phyloP scores from a whole-genome alignment of 176 grass and related monocot species.

The Oryza nivara region DNA sequence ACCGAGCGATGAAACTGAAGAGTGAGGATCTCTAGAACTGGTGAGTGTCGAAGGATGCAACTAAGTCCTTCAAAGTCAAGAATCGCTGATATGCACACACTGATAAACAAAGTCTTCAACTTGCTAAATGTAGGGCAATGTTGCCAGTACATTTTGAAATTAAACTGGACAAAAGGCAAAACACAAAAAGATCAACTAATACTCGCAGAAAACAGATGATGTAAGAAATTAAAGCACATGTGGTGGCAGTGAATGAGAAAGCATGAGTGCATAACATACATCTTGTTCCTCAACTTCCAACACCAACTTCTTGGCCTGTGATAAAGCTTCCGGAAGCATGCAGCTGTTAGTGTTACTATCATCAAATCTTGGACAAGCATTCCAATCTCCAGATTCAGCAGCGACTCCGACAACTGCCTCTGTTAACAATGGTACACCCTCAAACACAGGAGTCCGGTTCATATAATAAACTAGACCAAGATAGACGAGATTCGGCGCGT shows the following conservation, averaged over 20 bases:
- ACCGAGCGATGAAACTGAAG: conserved; percentile 14
- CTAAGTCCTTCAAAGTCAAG: background rate
- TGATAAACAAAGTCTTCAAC: conserved; percentile 31
- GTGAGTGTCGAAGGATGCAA: conserved; percentile 27
- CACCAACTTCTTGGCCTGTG: background rate
- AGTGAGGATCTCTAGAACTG: conserved; percentile 35
- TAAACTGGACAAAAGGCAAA: background rate
- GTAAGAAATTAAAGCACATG: background rate
- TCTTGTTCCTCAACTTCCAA: background rate
- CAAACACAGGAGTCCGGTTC: background rate
- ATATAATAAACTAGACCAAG: background rate
- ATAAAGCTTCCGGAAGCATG: conserved; percentile 8
- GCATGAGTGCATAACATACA: background rate
- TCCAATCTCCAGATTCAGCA: background rate
- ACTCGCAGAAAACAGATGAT: background rate
- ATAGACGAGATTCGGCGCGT: background rate
- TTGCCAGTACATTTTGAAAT: conserved; percentile 35
- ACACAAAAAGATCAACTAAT: background rate
- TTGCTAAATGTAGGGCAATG: conserved; percentile 32
- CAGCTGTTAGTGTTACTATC: background rate
- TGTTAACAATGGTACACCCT: background rate
- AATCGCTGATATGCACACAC: background rate
- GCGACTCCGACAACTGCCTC: background rate
- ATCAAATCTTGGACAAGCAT: background rate
- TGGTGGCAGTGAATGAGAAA: background rate